phyloP scores from a whole-genome alignment of 2,329 filamentous ascomycete genomes.

The Fusarium secorum region DNA sequence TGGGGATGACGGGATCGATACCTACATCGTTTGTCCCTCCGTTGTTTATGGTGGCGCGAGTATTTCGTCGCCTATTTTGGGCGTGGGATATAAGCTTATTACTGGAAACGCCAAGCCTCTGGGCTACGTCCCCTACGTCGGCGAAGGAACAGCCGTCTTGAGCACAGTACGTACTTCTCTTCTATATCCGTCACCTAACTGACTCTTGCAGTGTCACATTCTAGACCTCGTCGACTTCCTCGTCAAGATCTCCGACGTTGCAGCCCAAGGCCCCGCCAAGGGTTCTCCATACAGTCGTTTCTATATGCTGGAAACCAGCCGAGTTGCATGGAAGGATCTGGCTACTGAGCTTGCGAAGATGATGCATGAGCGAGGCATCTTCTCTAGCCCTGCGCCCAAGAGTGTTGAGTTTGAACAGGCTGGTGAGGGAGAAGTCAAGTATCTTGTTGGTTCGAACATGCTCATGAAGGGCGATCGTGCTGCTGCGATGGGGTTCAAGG shows the following conservation, averaged over 20 bases:
- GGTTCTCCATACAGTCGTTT: constrained; percentile 6
- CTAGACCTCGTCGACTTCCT: constrained; percentile 2
- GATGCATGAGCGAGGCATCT: background rate
- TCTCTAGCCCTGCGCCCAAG: background rate
- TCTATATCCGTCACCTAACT: rapidly evolving
- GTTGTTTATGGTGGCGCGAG: constrained; percentile 2
- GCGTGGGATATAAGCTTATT: background rate
- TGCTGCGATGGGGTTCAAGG: background rate
- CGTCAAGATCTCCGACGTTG: background rate
- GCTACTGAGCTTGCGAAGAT: background rate
- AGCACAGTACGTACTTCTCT: background rate
- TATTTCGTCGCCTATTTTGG: background rate
- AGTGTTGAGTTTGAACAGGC: background rate
- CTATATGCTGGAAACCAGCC: constrained; percentile 7
- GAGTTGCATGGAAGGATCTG: constrained; percentile 2
- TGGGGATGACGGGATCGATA: background rate
- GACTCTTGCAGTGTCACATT: background rate
- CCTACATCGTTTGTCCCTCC: background rate
- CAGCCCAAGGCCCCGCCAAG: background rate
- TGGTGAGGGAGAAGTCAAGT: constrained; percentile 9
- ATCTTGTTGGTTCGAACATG: constrained; percentile 9
- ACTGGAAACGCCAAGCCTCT: constrained; percentile 1
- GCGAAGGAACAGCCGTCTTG: background rate
- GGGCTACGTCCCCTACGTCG: background rate
- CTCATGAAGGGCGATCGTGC: constrained; percentile 11